Evolutionary conservation across 1,284 basidiomycete species (phyloP).

Genomic region (Heterobasidion occidentale): DNA sequence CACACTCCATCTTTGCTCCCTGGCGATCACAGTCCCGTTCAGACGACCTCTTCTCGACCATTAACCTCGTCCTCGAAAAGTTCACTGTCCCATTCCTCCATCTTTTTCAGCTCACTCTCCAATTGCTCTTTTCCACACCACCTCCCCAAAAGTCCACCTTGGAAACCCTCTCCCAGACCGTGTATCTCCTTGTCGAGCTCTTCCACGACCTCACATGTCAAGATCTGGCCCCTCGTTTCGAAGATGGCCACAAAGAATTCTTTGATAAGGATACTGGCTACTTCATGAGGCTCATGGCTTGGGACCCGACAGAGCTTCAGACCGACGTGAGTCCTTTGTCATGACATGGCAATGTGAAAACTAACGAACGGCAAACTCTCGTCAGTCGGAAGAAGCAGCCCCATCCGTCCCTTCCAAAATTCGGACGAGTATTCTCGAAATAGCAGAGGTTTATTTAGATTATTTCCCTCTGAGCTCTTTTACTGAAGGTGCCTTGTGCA

Average conservation of each 20-base stretch:
- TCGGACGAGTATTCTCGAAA: constrained; percentile 87
- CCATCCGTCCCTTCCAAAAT: constrained; percentile 83
- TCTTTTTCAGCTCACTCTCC: constrained; percentile 67
- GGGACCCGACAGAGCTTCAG: constrained; percentile 65
- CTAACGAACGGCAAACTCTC: background rate
- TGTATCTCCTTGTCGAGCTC: constrained; percentile 78
- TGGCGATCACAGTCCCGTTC: constrained; percentile 92
- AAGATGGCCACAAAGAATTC: constrained; percentile 82
- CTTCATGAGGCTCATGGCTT: constrained; percentile 74
- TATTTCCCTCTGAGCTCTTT: background rate
- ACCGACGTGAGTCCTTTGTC: constrained; percentile 54
- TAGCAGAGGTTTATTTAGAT: constrained; percentile 54
- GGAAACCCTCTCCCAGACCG: constrained; percentile 56
- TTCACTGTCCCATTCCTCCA: constrained; percentile 83
- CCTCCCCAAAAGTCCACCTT: constrained; percentile 34
- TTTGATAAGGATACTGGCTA: constrained; percentile 65
- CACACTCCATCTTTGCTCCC: constrained; percentile 90
- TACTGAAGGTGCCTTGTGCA: constrained; percentile 22
- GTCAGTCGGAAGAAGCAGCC: constrained; percentile 71
- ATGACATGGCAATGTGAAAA: constrained; percentile 45
- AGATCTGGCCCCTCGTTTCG: constrained; percentile 91
- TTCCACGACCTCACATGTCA: constrained; percentile 95
- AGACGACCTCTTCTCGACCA: constrained; percentile 83
- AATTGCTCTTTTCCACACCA: constrained; percentile 36
- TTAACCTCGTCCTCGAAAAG: constrained; percentile 84